Evolutionary conservation across 73 alveolate genomes (phyloP).

Genomic region (Blepharisma japonicum): DNA sequence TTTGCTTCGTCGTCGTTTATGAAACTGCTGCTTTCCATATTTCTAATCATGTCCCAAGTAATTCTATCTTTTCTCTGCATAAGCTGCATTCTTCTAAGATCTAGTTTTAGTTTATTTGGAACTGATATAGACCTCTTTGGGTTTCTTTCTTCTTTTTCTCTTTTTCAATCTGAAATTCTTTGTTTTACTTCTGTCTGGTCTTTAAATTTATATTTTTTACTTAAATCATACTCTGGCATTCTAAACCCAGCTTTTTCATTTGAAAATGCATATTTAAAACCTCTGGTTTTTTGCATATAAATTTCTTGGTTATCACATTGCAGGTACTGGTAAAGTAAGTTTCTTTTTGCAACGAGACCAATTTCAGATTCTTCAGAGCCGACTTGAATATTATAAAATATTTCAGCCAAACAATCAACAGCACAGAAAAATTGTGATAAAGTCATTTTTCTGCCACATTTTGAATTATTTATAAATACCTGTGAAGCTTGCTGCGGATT

Average conservation of each 20-base stretch:
- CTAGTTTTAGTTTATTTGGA: slow-evolving; percentile 5
- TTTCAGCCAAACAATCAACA: slow-evolving; percentile 9
- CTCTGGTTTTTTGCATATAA: slow-evolving; percentile 24
- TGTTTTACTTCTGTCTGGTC: not conserved
- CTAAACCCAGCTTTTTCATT: slow-evolving; percentile 27
- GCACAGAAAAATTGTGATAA: slow-evolving; percentile 5
- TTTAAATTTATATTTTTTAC: slow-evolving; percentile 19
- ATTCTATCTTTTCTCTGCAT: slow-evolving; percentile 19
- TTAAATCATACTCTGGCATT: slow-evolving; percentile 19
- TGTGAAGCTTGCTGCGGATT: not conserved
- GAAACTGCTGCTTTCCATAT: no score
- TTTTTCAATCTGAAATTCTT: slow-evolving; percentile 14
- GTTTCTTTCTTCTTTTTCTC: not conserved
- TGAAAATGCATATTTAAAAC: not conserved
- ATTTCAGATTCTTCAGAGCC: not conserved
- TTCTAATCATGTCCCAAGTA: slow-evolving; percentile 3
- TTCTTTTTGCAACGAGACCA: slow-evolving; percentile 3
- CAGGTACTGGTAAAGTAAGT: not conserved
- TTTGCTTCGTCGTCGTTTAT: no score
- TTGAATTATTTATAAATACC: not conserved
- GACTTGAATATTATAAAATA: not conserved
- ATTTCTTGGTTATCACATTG: not conserved
- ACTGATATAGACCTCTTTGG: not conserved
- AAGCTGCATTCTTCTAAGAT: not conserved
- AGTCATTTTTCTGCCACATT: not conserved